These are phyloP conservation scores for Ceratocystis cubensis DNA, from an alignment of 2,329 filamentous ascomycete genomes.

Conservation along the genomic window DNA sequence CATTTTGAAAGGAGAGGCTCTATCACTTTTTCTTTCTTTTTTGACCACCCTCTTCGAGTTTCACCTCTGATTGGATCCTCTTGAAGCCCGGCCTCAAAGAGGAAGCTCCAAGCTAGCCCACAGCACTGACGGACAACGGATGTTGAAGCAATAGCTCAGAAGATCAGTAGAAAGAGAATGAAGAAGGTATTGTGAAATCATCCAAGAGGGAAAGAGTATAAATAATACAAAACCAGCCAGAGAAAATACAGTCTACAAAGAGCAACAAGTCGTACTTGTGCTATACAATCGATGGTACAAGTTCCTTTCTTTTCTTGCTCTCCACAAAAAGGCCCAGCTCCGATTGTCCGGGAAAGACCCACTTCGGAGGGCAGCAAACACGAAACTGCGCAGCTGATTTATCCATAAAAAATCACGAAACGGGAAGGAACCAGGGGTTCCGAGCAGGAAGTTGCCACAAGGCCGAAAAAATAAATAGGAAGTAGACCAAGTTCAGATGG, in stretches of 20 bases:
- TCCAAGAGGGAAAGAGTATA: too few species aligned
- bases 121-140: too few species aligned
- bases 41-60: too few species aligned
- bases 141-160: too few species aligned
- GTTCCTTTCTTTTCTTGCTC: neutral
- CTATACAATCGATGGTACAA: neutral
- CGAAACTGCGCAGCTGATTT: neutral
- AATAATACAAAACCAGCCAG: neutral
- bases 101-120: too few species aligned
- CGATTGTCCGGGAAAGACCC: neutral
- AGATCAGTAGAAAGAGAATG: too few species aligned
- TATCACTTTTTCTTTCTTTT: too few species aligned
- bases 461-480: neutral
- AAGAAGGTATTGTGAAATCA: too few species aligned
- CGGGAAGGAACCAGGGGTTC: conserved; percentile 7
- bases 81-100: too few species aligned
- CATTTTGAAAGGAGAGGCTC: too few species aligned
- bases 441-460: neutral
- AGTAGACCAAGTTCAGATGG: neutral
- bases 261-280: too few species aligned
- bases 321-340: neutral
- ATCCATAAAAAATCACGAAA: neutral
- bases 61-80: too few species aligned
- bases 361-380: neutral
- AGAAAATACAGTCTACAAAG: neutral